Evolutionary conservation across 2,329 filamentous ascomycete genomes (phyloP), one percentile per base, ranked within the genome.

Genomic region (Nannizziopsis barbatae): DNA sequence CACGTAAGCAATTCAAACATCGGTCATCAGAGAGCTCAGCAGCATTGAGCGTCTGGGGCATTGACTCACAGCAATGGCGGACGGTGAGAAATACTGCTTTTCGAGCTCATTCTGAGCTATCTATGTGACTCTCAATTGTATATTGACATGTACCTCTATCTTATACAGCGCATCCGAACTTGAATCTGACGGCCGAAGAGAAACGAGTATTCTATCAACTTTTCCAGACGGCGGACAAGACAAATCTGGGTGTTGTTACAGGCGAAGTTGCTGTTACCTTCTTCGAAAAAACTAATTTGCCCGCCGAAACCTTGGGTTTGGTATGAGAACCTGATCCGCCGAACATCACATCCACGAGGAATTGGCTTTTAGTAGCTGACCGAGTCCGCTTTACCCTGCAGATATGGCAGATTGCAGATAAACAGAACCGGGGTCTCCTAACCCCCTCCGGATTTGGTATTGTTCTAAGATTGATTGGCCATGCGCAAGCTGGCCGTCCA

Each of bases 321-420:
- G 86, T 90, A 70, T 57, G 79, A 73, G 40, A 27, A 47, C n/a
- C 43, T n/a, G 10, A 5, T 30, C 20, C 46, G 37, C 45, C 18
- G 5, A 39, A 31, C 1, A 12, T 4, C n/a, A 22, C 11, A 35
- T 33, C 14, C 27, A 8, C n/a, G 35, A 20, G 43, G 33, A 38
- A 15, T 14, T 30, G 45, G 30, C 20, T 42, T 31, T 30, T 22
- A 10, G 5, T 45, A 14, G 22, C 22, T 27, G 22, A 27, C 8
- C n/a, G 20, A 40, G 30, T 36, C 20, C 18, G 12, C n/a, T 42
- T 30, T 41, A 17, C 15, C 36, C 11, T 55, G 51, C 67, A 95
- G 85, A 96, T 98, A 75, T 98, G 92, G 92, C 90, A 96, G 71
- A 92, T 98, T 65, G 90, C 92, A 57, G 92, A 98, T 71, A 88